phyloP scores from a whole-genome alignment of 2,329 filamentous ascomycete genomes.

The Eurotiales sp. region DNA sequence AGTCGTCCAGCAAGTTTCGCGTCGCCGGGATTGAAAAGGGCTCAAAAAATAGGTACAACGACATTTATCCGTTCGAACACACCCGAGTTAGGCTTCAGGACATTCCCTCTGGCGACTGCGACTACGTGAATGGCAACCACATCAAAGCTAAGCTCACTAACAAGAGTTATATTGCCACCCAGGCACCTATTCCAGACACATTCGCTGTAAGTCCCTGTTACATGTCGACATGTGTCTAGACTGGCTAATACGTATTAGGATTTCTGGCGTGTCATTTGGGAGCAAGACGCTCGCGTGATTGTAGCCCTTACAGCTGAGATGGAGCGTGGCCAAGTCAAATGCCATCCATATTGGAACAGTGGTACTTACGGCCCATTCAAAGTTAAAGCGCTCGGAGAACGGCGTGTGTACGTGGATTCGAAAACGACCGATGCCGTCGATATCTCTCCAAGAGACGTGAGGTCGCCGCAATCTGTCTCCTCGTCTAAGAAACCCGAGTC shows the following conservation, averaged over 20 bases:
- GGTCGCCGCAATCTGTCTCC: conserved; percentile 33
- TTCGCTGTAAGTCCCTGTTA: conserved; percentile 66
- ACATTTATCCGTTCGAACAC: conserved; percentile 95
- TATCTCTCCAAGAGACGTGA: conserved; percentile 33
- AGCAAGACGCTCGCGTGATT: conserved; percentile 89
- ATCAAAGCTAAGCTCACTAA: conserved; percentile 75
- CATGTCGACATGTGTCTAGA: neutral
- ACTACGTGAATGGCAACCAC: conserved; percentile 94
- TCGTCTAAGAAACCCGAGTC: conserved; percentile 26
- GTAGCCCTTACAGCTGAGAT: conserved; percentile 95
- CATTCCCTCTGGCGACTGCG: conserved; percentile 65
- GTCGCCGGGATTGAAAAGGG: conserved; percentile 94
- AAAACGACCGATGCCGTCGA: conserved; percentile 46
- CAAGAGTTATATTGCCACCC: conserved; percentile 92
- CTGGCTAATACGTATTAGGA: conserved; percentile 54
- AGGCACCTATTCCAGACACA: conserved; percentile 87
- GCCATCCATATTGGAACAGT: conserved; percentile 86
- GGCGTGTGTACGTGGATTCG: conserved; percentile 70
- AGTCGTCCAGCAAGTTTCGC: conserved; percentile 53
- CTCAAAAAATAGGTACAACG: conserved; percentile 94
- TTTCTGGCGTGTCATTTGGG: conserved; percentile 97
- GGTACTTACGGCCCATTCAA: conserved; percentile 73
- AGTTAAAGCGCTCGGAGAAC: conserved; percentile 75
- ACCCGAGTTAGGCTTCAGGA: conserved; percentile 75
- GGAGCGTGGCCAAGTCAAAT: conserved; percentile 91